A percentile compares a stretch with the other conserved stretches of the same genome.
phyloP scores from a whole-genome alignment of 129 eudicot species.

The Helianthus annuus region DNA sequence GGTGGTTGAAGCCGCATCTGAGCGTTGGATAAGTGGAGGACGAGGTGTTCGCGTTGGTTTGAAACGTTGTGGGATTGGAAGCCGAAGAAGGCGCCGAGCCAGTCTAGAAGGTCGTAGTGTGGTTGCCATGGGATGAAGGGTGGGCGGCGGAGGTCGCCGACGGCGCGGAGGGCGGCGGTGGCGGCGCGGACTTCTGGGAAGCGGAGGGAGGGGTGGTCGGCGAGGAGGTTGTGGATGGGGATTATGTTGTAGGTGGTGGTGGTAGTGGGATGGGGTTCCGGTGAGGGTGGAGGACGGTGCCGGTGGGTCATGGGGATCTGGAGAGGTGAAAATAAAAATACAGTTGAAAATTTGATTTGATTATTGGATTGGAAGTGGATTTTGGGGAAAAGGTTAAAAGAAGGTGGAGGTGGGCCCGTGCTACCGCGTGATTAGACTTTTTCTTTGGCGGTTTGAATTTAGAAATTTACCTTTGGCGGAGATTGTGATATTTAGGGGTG shows the following conservation, averaged over 20 bases:
- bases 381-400: not conserved
- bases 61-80: constrained; percentile 68
- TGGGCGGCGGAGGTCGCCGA: constrained; percentile 75
- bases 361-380: not conserved
- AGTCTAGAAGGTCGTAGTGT: constrained; percentile 76
- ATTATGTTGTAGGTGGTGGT: constrained; percentile 66
- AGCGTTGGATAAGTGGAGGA: constrained; percentile 78
- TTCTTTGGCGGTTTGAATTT: constrained; percentile 20
- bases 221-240: constrained; percentile 75
- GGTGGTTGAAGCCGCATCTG: constrained; percentile 93
- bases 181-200: constrained; percentile 97
- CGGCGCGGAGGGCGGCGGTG: constrained; percentile 67
- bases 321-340: no score
- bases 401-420: constrained; percentile 9
- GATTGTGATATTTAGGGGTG: not conserved
- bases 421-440: constrained; percentile 31
- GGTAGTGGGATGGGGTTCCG: constrained; percentile 10
- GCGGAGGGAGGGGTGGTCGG: constrained; percentile 90
- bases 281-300: constrained; percentile 32
- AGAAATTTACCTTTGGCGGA: no score
- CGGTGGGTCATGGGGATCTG: constrained; percentile 48
- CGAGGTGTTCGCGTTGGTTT: constrained; percentile 84
- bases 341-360: not conserved
- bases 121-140: constrained; percentile 64
- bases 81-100: constrained; percentile 85